Base-by-base conservation (phyloP, 345 rosid species). In the Lepidium aucheri region DNA sequence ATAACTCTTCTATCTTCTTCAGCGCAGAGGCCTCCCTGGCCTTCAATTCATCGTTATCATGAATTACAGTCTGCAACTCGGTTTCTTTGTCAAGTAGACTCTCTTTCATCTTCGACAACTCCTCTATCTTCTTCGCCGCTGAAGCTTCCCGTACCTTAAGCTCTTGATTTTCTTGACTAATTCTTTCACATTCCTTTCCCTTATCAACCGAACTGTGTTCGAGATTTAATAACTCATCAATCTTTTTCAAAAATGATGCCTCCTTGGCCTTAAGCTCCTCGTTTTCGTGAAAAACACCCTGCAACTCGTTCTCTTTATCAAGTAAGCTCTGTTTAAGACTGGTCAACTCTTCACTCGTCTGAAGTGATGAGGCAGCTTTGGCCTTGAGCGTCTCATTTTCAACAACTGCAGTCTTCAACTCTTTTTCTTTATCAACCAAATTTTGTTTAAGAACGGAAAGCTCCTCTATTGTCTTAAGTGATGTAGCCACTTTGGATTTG, bases 51-150 rank as follows among this genome's bases (percentile, higher is more conserved):
- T 28, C 18, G 40, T 64, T 64, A 55, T 55, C 60, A 3, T 64
- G 49, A 47, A 56, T 10, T 15, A 85, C 59, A 55, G 76, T 50
- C 45, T 72, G 69, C 65, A 91, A 53, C 82, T 84, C 86, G 17
- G 74, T 79, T 80, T 89, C 96, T 85, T 87, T 92, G 60, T 83
- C 95, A 73, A 83, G 44, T 33, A 87, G 49, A 74, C 76, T 70
- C 63, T 85, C 95, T 75, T 87, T 89, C 69, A 85, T 67, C 71
- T 57, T 65, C 30, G 46, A 65, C 60, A 72, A 46, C 45, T 72
- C 71, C 39, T 72, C 76, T 20, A 72, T 57, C 66, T 57, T 72
- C 76, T 54, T 65, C n/a, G 45, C 24, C 2, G 66, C 40, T 39
- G 18, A 33, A 72, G 60, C 71, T 62, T 62, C 75, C 16, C 38